Base-by-base conservation (phyloP, 2,329 filamentous ascomycete species). In the Stylonectria norvegica region DNA sequence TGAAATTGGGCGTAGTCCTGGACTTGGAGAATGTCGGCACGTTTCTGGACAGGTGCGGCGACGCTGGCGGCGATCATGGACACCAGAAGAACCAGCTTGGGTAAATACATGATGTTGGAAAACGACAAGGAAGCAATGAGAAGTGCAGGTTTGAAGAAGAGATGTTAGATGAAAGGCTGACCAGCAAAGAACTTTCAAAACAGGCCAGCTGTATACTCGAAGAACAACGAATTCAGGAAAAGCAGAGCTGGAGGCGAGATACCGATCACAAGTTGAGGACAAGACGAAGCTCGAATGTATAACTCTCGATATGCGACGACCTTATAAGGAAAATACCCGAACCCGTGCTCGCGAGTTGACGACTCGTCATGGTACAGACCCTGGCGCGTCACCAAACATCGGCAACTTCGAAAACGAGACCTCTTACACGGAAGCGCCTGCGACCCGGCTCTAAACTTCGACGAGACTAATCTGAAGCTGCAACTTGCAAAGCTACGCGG, bases 1-100 rank as follows among this genome's bases (percentile, higher is more conserved):
- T 71, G 69, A 58, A 78, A 76, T 12, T 48, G 20, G 3, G 28
- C 36, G 22, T 49, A 38, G 20, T 36, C 27, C 20, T 42, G 36
- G 15, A 43, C 38, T 20, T 46, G 35, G 15, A 45, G 30, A 20
- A 53, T 19, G 42, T 36, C 34, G 29, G 30, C 27, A 20, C 31
- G 40, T 28, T 38, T 38, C 25, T 19, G 34, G 10, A n/a, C 30
- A 2, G 31, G 19, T 15, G 30, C 16, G 9, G 36, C 20, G 15
- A 18, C 8, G 17, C n/a, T 16, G 10, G 20, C 22, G n/a, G 20
- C 25, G 9, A 29, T 36, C 3, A 33, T 20, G 12, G 36, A 36
- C 5, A 12, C 20, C 16, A 44, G 38, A 20, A 47, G 7, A 19
- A 14, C 15, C 5, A 17, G 25, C 23, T 19, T 40, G 19, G 20